A percentile compares a stretch with the other conserved stretches of the same genome.
Evolutionary conservation across 2,329 filamentous ascomycete species (phyloP).

Genomic region (Didymella sp.): DNA sequence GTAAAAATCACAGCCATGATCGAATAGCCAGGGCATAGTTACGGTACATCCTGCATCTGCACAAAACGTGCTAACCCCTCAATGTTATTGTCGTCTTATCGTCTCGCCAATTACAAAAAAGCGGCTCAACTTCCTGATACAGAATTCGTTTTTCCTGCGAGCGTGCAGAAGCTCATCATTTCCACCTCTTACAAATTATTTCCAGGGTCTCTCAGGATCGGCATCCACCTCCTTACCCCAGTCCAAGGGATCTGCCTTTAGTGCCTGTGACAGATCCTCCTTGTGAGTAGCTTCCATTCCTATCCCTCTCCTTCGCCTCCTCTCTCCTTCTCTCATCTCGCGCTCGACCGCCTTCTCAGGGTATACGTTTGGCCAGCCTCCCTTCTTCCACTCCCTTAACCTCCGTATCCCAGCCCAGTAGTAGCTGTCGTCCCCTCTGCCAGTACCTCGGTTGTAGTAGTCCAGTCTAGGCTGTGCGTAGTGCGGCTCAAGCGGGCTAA

Average conservation of each 20-base stretch:
- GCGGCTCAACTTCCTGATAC: no score
- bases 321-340: constrained; percentile 1
- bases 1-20: no score
- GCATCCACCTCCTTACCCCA: constrained; percentile 13
- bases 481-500: constrained; percentile 23
- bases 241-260: neutral
- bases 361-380: constrained; percentile 25
- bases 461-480: constrained; percentile 27
- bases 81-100: no score
- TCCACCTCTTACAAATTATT: no score
- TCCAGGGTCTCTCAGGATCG: constrained; percentile 9
- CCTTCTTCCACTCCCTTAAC: constrained; percentile 26
- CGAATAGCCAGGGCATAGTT: no score
- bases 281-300: neutral
- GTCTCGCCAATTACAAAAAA: no score
- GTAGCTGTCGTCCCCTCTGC: neutral
- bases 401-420: constrained; percentile 2
- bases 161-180: no score
- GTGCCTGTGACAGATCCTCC: neutral
- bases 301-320: neutral
- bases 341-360: constrained; percentile 16
- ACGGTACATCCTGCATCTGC: no score
- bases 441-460: constrained; percentile 1
- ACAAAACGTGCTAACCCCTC: no score
- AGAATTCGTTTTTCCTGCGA: no score